Percentiles rank a stretch among this genome's conserved stretches.
These are phyloP conservation scores for Amanita inopinata DNA, from an alignment of 768 basidiomycete species.

Conservation along the genomic window DNA sequence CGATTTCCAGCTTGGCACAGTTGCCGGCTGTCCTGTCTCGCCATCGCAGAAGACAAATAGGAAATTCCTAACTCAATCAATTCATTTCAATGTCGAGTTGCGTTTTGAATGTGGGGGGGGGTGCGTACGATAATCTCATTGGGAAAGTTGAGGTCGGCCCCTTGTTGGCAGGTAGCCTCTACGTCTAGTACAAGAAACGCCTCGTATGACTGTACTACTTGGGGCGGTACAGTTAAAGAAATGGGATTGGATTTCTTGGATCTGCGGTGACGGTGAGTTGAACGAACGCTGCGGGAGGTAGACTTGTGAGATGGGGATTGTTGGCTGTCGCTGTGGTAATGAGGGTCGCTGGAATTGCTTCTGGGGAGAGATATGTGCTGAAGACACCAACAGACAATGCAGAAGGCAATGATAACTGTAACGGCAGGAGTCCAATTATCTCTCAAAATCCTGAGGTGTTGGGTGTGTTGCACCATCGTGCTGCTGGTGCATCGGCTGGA, in stretches of 20 bases:
- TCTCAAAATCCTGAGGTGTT: slow-evolving; percentile 7
- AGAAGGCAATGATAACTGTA: neutral
- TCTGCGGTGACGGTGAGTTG: neutral
- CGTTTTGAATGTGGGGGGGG: slow-evolving; percentile 2
- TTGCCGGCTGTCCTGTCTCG: slow-evolving; percentile 45
- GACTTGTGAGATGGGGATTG: neutral
- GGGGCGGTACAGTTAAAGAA: slow-evolving; percentile 9
- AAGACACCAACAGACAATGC: neutral
- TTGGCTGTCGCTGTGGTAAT: too few species aligned
- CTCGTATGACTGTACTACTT: slow-evolving; percentile 45
- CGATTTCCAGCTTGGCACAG: slow-evolving; percentile 49
- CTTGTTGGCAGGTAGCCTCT: slow-evolving; percentile 71
- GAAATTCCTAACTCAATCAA: slow-evolving; percentile 64
- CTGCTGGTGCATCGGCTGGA: too few species aligned
- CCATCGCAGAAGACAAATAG: slow-evolving; percentile 85
- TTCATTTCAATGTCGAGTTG: neutral
- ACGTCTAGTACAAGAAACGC: slow-evolving; percentile 85
- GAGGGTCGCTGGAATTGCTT: neutral
- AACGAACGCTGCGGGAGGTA: neutral
- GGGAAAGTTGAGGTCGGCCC: slow-evolving; percentile 70
- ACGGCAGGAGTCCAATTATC: slow-evolving; percentile 12
- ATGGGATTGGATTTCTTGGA: slow-evolving; percentile 4
- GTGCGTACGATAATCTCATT: slow-evolving; percentile 88
- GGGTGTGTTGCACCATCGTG: neutral
- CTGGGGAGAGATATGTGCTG: neutral